phyloP scores from a whole-genome alignment of 371 early-diverging fungal species.

The Rhizopus stolonifer region DNA sequence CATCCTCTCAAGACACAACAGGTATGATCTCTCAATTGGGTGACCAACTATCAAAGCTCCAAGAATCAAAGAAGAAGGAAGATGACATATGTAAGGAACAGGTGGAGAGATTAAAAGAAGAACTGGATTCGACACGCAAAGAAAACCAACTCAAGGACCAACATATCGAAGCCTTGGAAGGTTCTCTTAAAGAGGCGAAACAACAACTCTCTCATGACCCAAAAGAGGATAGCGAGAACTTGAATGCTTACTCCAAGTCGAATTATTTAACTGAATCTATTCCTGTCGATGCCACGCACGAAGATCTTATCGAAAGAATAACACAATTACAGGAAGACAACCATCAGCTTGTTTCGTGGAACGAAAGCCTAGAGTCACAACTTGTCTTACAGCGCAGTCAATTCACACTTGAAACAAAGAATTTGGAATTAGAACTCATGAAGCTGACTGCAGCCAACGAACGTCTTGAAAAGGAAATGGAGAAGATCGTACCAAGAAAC shows the following conservation, averaged over 20 bases:
- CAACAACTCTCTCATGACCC: not conserved
- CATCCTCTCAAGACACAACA: slow-evolving; percentile 20
- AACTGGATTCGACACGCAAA: slow-evolving; percentile 5
- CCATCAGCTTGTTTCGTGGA: slow-evolving; percentile 29
- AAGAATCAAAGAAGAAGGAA: slow-evolving; percentile 18
- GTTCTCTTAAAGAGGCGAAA: slow-evolving; percentile 5
- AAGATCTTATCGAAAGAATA: slow-evolving; percentile 28
- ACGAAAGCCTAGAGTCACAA: slow-evolving; percentile 41
- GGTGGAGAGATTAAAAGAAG: slow-evolving; percentile 9
- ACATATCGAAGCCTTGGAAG: slow-evolving; percentile 5
- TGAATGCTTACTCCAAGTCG: not conserved
- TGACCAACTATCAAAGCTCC: slow-evolving; percentile 14
- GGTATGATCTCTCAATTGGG: slow-evolving; percentile 31
- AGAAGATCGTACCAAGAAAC: slow-evolving; percentile 43
- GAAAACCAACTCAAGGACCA: slow-evolving; percentile 9
- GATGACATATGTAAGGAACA: slow-evolving; percentile 13
- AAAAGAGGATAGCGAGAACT: not conserved
- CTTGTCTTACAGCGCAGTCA: slow-evolving; percentile 40
- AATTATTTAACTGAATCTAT: not conserved
- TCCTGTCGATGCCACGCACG: slow-evolving; percentile 5
- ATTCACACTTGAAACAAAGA: slow-evolving; percentile 37
- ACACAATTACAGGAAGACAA: slow-evolving; percentile 39
- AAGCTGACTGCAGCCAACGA: slow-evolving; percentile 48
- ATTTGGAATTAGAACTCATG: slow-evolving; percentile 45
- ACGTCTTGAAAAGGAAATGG: slow-evolving; percentile 50